Evolutionary conservation across 2,329 filamentous ascomycete genomes (phyloP).

Genomic region (Biscogniauxia mediterranea): DNA sequence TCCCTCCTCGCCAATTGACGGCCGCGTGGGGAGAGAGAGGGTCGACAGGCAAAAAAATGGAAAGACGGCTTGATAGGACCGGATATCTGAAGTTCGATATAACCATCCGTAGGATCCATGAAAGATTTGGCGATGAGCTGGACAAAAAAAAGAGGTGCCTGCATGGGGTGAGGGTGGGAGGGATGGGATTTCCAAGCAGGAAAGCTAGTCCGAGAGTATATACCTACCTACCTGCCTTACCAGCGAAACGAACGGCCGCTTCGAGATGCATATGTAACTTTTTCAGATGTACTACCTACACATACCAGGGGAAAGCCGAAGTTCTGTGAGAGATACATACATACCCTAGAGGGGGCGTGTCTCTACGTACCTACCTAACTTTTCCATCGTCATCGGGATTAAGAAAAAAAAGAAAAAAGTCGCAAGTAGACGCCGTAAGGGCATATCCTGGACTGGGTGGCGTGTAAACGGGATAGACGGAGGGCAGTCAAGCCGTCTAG

Average conservation of each 20-base stretch:
- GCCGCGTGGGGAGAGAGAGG: not conserved
- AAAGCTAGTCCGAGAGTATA: not conserved
- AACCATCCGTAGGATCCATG: conserved; percentile 7
- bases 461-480: conserved; percentile 6
- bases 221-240: not conserved
- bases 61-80: conserved; percentile 7
- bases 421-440: conserved; percentile 7
- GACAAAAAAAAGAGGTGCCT: not conserved
- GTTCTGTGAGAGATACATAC: not conserved
- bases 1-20: not conserved
- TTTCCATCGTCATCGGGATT: conserved; percentile 12
- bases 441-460: conserved; percentile 3
- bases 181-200: not conserved
- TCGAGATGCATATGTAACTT: not conserved
- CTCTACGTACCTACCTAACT: not conserved
- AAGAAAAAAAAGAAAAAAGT: conserved; percentile 13
- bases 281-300: not conserved
- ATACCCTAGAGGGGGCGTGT: not conserved
- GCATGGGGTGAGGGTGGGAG: not conserved
- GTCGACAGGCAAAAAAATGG: conserved; percentile 2
- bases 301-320: not conserved
- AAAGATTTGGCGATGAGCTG: conserved; percentile 8
- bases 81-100: not conserved
- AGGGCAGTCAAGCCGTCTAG: conserved; percentile 10
- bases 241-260: not conserved